Evolutionary conservation across 352 stramenopile species (phyloP).

Genomic region (Nothophytophthora sp.): DNA sequence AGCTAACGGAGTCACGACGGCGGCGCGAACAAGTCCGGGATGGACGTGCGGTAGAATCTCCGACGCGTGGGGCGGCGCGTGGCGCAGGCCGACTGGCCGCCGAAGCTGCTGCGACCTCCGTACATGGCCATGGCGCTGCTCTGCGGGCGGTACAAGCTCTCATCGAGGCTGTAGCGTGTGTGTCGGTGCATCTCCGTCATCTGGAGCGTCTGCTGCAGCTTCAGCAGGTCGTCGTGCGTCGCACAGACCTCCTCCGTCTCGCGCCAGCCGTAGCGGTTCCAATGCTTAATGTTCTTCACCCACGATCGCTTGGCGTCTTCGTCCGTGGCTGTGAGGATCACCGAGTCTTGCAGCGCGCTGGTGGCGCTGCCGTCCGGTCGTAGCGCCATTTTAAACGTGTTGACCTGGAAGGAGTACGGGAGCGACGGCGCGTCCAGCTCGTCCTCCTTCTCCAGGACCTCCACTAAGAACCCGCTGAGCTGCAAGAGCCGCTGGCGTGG

Average conservation of each 20-base stretch:
- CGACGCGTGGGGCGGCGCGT: conserved; percentile 34
- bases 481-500: conserved; percentile 42
- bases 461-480: conserved; percentile 62
- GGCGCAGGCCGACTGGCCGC: conserved; percentile 12
- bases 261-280: conserved; percentile 74
- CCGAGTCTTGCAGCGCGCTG: conserved; percentile 41
- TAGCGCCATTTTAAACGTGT: conserved; percentile 54
- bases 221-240: conserved; percentile 31
- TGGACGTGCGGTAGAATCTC: conserved; percentile 54
- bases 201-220: conserved; percentile 38
- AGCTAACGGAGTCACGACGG: no score
- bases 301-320: conserved; percentile 49
- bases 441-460: conserved; percentile 52
- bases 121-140: conserved; percentile 26
- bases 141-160: conserved; percentile 17
- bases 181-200: conserved; percentile 4
- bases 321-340: conserved; percentile 55
- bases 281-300: conserved; percentile 65
- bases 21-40: conserved; percentile 26
- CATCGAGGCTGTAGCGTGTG: conserved; percentile 25
- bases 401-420: conserved; percentile 64
- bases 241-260: conserved; percentile 49
- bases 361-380: conserved; percentile 26
- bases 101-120: conserved; percentile 14
- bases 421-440: conserved; percentile 42